These are phyloP conservation scores for Cercospora sp. DNA, from an alignment of 2,329 filamentous ascomycete genomes.

Conservation along the genomic window DNA sequence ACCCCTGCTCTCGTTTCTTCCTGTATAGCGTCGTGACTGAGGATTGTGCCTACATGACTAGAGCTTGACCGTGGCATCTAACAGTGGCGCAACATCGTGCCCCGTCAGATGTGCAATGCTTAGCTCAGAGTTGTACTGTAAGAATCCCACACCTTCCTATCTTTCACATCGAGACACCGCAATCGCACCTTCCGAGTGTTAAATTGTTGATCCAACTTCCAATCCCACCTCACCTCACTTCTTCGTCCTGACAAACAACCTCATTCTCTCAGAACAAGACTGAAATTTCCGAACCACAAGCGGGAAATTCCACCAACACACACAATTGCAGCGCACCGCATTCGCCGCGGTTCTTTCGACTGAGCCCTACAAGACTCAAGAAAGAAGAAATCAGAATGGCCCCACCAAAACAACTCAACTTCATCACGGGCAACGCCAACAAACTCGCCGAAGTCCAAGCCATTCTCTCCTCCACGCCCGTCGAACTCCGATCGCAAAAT, in stretches of 20 bases:
- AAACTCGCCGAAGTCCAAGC: constrained; percentile 88
- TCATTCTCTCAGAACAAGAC: background rate
- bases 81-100: background rate
- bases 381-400: constrained; percentile 27
- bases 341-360: background rate
- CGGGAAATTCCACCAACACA: background rate
- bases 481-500: constrained; percentile 71
- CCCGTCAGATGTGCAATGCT: background rate
- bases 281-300: background rate
- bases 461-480: constrained; percentile 70
- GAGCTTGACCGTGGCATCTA: background rate
- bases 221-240: background rate
- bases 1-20: background rate
- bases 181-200: background rate
- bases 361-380: background rate
- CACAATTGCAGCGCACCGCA: background rate
- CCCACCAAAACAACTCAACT: constrained; percentile 65
- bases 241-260: background rate
- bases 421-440: constrained; percentile 95
- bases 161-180: background rate
- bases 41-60: background rate
- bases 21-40: background rate
- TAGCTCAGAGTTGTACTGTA: background rate
- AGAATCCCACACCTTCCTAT: background rate
- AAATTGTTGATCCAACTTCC: background rate